Conservation (phyloP, 192 early-diverging fungal genomes). For the Chytriomyces confervae region DNA sequence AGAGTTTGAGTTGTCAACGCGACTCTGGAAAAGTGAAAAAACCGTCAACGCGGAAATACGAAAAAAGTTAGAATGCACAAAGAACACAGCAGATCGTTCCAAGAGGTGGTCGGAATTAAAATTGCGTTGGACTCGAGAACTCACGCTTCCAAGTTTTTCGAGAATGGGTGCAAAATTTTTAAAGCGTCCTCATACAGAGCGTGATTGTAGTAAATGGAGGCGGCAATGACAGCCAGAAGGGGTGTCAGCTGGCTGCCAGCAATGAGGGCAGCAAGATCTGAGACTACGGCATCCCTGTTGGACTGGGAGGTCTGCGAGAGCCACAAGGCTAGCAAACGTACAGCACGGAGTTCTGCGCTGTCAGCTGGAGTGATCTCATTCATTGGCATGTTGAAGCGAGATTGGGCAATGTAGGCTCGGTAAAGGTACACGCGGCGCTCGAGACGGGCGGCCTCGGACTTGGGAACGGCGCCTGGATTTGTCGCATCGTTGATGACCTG, state of each 20-base stretch:
- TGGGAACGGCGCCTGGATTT: slow-evolving; percentile 43
- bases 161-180: slow-evolving; percentile 64
- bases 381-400: slow-evolving; percentile 61
- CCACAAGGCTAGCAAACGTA: slow-evolving; percentile 66
- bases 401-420: slow-evolving; percentile 82
- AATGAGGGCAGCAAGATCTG: slow-evolving; percentile 56
- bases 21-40: slow-evolving; percentile 58
- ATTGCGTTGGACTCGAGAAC: neutral
- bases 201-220: slow-evolving; percentile 65
- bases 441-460: slow-evolving; percentile 22
- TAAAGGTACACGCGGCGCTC: slow-evolving; percentile 75
- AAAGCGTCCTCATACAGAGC: slow-evolving; percentile 77
- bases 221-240: slow-evolving; percentile 61
- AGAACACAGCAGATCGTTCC: neutral
- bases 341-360: slow-evolving; percentile 64
- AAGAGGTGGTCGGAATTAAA: neutral
- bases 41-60: neutral
- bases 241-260: slow-evolving; percentile 52
- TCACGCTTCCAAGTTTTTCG: slow-evolving; percentile 85
- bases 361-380: slow-evolving; percentile 62
- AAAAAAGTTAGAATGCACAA: neutral
- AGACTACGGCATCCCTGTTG: slow-evolving; percentile 51
- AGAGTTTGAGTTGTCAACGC: slow-evolving; percentile 80
- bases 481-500: slow-evolving; percentile 64
- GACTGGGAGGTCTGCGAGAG: slow-evolving; percentile 16